Base-by-base conservation (phyloP, 306 rosid genomes). In the Echinosophora koreensis region DNA sequence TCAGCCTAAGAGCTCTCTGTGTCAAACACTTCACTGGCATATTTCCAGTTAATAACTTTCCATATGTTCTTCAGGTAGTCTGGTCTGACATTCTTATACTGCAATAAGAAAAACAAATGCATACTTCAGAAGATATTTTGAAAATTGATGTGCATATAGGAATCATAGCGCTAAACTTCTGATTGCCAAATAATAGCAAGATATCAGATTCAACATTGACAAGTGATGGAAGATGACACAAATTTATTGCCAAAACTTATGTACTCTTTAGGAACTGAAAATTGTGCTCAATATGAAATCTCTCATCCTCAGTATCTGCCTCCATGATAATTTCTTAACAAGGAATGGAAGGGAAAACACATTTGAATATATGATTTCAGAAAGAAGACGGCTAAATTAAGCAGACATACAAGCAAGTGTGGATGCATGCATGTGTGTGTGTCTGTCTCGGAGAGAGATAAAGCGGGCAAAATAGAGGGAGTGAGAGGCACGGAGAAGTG, bases 41-140 rank as follows among this genome's bases (percentile, higher is more conserved):
- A 86, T 80, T 92, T 88, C 99, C 99, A 95, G 32, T 89, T 87
- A 69, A 95, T 88, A 71, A 95, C 97, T 76, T 89, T 90, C 99
- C 99, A 95, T 80, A 96, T 88, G 93, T 91, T 92, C 94, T 91
- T 96, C 84, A 96, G 88, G 76, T 95, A 95, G 74, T 95, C 99
- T 51, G 97, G 99, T 71, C 94, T 88, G 4, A 90, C 97, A 82
- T 95, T 95, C 86, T 95, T 95, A 91, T 95, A 95, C 99, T 95
- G 96, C 89, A 87, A 73, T 30, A 61, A 51, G 74, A 80, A 60
- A 78, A 84, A 46, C 74, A 74, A 73, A 11, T 65, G 47, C 71
- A 77, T 27, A 67, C 51, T 69, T 86, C 50, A 83, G 73, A 41
- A 66, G 59, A 60, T 34, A 37, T 62, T 79, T 3, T 52, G 42